These are phyloP conservation scores for Abelmoschus esculentus DNA, from an alignment of 345 rosid species.

Conservation along the genomic window DNA sequence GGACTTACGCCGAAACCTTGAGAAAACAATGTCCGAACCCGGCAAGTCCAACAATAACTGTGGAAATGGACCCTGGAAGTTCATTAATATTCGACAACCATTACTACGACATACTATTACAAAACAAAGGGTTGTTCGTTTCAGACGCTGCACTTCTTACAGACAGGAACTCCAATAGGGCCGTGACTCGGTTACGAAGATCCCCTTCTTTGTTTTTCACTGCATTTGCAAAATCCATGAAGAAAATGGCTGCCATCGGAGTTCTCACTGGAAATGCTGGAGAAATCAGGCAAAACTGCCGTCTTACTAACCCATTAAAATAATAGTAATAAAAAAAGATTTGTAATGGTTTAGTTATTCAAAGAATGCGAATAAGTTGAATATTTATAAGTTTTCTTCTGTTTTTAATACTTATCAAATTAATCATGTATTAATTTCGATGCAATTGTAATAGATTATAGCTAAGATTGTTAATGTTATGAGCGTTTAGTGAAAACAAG, in stretches of 20 bases:
- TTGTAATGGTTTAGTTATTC: not conserved
- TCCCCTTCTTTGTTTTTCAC: slow-evolving; percentile 21
- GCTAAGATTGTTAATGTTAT: too few species aligned
- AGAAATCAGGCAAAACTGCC: slow-evolving; percentile 49
- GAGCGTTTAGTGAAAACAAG: not conserved
- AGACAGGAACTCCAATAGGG: slow-evolving; percentile 15
- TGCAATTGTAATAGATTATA: not conserved
- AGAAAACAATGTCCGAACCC: slow-evolving; percentile 36
- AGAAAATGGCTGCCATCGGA: slow-evolving; percentile 40
- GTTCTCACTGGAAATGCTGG: slow-evolving; percentile 32
- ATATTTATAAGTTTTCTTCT: not conserved
- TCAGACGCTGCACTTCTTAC: slow-evolving; percentile 60
- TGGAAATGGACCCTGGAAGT: slow-evolving; percentile 49
- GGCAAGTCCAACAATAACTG: slow-evolving; percentile 16
- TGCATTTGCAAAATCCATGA: slow-evolving; percentile 43
- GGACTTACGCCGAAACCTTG: slow-evolving; percentile 28
- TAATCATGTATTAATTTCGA: not conserved
- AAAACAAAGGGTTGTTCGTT: slow-evolving; percentile 33
- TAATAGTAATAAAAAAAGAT: not conserved
- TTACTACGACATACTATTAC: slow-evolving; percentile 28
- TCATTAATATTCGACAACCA: slow-evolving; percentile 33
- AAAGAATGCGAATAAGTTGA: not conserved
- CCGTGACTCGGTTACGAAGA: slow-evolving; percentile 15
- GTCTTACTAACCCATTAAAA: slow-evolving; percentile 20
- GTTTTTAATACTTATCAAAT: not conserved